Percentiles rank a stretch among this genome's conserved stretches.
These are phyloP conservation scores for Fusarium phyllophilum DNA, from an alignment of 2,329 filamentous ascomycete species.

Conservation along the genomic window DNA sequence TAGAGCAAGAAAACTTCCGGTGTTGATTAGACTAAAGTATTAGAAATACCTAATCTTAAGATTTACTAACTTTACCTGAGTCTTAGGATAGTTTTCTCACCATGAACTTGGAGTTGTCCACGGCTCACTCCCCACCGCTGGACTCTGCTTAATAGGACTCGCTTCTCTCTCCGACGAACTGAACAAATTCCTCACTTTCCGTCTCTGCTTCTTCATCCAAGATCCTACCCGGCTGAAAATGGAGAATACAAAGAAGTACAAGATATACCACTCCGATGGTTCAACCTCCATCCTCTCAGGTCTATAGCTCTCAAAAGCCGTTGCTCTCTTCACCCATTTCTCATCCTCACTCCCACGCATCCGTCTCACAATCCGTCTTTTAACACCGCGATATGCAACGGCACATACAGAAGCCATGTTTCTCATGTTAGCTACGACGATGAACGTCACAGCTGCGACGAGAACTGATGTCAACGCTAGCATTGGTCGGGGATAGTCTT, in stretches of 20 bases:
- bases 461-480: background rate
- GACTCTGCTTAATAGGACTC: background rate
- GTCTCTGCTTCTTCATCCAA: background rate
- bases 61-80: background rate
- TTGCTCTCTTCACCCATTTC: background rate
- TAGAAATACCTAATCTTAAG: background rate
- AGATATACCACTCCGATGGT: conserved; percentile 5
- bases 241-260: background rate
- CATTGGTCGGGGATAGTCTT: background rate
- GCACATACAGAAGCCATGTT: background rate
- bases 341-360: background rate
- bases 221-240: background rate
- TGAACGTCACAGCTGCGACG: background rate
- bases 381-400: background rate
- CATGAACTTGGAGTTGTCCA: background rate
- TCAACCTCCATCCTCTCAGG: background rate
- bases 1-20: background rate
- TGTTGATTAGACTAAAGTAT: background rate
- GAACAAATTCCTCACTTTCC: background rate
- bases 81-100: background rate
- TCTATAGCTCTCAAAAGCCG: background rate
- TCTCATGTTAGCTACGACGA: background rate
- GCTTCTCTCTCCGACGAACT: background rate
- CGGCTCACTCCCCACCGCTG: background rate
- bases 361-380: background rate